Evolutionary conservation across 176 grass and related monocot genomes (phyloP).

Genomic region (Ampelocalamus luodianensis): DNA sequence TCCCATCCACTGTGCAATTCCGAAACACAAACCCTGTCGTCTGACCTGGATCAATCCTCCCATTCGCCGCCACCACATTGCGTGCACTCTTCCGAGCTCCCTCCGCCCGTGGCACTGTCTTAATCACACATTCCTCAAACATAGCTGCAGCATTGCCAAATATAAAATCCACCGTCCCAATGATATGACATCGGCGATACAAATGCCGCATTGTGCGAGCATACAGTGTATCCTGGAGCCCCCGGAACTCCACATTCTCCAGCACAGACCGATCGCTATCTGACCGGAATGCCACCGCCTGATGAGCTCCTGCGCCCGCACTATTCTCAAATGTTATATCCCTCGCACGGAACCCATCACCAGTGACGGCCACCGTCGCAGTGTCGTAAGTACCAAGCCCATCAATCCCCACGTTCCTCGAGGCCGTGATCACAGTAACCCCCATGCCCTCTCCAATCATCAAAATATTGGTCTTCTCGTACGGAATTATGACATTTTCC

Average conservation of each 20-base stretch:
- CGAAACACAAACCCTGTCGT: constrained; percentile 78
- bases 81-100: constrained; percentile 53
- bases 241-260: constrained; percentile 73
- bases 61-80: constrained; percentile 77
- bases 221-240: constrained; percentile 85
- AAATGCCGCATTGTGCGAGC: constrained; percentile 78
- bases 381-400: constrained; percentile 64
- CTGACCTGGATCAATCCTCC: constrained; percentile 79
- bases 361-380: constrained; percentile 49
- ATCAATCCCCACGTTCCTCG: constrained; percentile 50
- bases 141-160: constrained; percentile 77
- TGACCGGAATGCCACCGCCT: constrained; percentile 75
- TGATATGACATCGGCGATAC: constrained; percentile 64
- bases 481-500: constrained; percentile 62
- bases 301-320: constrained; percentile 63
- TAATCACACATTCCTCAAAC: constrained; percentile 73
- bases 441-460: constrained; percentile 66
- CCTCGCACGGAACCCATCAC: constrained; percentile 70
- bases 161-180: constrained; percentile 77
- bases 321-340: constrained; percentile 80
- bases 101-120: constrained; percentile 62
- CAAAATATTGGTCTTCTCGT: constrained; percentile 70
- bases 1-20: constrained; percentile 65
- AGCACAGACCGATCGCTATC: constrained; percentile 82
- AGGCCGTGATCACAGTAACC: constrained; percentile 61